phyloP scores from a whole-genome alignment of 805 yeast species.

The Barnettozyma pratensis region DNA sequence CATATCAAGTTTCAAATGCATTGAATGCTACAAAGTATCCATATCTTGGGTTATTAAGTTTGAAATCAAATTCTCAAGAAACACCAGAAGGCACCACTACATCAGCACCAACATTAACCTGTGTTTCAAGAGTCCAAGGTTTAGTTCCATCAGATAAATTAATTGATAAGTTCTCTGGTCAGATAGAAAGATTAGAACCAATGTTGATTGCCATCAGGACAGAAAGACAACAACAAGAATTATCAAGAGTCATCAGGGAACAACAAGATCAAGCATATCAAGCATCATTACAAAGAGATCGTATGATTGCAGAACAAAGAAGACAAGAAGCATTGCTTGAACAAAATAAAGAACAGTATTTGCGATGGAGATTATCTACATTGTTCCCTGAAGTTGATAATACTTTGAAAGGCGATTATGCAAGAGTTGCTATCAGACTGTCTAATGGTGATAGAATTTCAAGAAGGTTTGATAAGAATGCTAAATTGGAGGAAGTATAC shows the following conservation, averaged over 20 bases:
- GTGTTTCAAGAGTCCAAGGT: slow-evolving; percentile 64
- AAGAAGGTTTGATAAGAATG: slow-evolving; percentile 40
- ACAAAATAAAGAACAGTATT: slow-evolving; percentile 35
- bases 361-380: slow-evolving; percentile 40
- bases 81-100: slow-evolving; percentile 52
- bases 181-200: slow-evolving; percentile 55
- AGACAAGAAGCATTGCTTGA: slow-evolving; percentile 22
- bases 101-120: slow-evolving; percentile 51
- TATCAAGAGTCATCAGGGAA: slow-evolving; percentile 51
- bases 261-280: slow-evolving; percentile 79
- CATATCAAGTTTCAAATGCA: slow-evolving; percentile 74
- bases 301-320: slow-evolving; percentile 42
- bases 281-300: slow-evolving; percentile 63
- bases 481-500: slow-evolving; percentile 57
- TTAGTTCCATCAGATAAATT: slow-evolving; percentile 35
- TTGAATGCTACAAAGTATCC: slow-evolving; percentile 73
- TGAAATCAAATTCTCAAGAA: slow-evolving; percentile 49
- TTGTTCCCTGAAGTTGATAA: slow-evolving; percentile 29
- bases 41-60: slow-evolving; percentile 69
- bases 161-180: slow-evolving; percentile 39
- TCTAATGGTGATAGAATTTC: slow-evolving; percentile 56
- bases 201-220: slow-evolving; percentile 54
- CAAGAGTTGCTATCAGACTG: slow-evolving; percentile 68
- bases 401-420: slow-evolving; percentile 27
- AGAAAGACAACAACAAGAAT: slow-evolving; percentile 56